Conservation (phyloP, 257 asterid genomes). For the Solanum okadae region DNA sequence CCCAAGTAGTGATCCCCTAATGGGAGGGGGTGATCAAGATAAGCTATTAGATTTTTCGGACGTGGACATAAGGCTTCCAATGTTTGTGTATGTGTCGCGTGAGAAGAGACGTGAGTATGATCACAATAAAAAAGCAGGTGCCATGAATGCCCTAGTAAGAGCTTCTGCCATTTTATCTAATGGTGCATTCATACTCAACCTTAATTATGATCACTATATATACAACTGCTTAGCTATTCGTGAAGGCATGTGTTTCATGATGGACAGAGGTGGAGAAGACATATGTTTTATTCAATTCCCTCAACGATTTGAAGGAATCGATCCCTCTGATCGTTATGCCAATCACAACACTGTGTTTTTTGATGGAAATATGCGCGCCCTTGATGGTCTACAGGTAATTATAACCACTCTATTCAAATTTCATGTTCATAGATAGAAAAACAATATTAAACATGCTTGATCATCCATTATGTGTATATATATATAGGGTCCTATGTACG, state of each 20-base stretch:
- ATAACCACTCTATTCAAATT: not conserved
- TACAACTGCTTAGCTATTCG: constrained; percentile 20
- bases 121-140: constrained; percentile 37
- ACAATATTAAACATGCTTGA: not conserved
- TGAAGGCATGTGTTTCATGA: constrained; percentile 43
- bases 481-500: constrained; percentile 30
- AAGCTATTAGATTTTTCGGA: constrained; percentile 18
- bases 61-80: constrained; percentile 31
- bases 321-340: constrained; percentile 39
- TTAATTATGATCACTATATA: constrained; percentile 32
- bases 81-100: constrained; percentile 35
- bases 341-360: constrained; percentile 32
- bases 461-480: not conserved
- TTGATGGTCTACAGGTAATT: constrained; percentile 31
- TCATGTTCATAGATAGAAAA: not conserved
- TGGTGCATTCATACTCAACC: constrained; percentile 36
- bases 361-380: constrained; percentile 39
- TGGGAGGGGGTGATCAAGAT: constrained; percentile 11
- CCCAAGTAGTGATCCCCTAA: constrained; percentile 25
- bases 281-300: constrained; percentile 35
- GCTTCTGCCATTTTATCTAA: constrained; percentile 30
- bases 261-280: constrained; percentile 40
- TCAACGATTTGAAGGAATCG: constrained; percentile 39
- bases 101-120: constrained; percentile 37
- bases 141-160: constrained; percentile 34